Evolutionary conservation across 164 flowering plant species (phyloP).

Genomic region (Hamamelis virginiana): DNA sequence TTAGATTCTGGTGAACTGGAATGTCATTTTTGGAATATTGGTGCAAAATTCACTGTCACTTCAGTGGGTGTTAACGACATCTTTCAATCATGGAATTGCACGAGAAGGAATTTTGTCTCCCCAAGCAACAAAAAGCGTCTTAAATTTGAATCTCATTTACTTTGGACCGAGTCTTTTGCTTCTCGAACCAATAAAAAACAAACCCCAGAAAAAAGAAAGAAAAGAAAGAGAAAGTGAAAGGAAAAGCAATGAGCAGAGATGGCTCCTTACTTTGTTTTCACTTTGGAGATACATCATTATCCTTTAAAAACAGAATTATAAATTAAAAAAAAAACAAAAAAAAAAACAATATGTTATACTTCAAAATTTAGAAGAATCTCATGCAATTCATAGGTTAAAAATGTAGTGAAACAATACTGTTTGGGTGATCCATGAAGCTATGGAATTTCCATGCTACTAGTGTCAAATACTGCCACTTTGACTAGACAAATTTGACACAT

Average conservation of each 20-base stretch:
- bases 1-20: no score
- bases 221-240: slow-evolving; percentile 10
- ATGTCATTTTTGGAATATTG: no score
- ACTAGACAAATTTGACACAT: no score
- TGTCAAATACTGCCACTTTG: neutral
- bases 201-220: slow-evolving; percentile 5
- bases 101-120: slow-evolving; percentile 29
- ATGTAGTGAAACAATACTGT: neutral
- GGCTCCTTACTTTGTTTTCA: slow-evolving; percentile 12
- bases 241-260: slow-evolving; percentile 13
- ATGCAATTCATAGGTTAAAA: neutral
- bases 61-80: neutral
- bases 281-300: slow-evolving; percentile 9
- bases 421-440: neutral
- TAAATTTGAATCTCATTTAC: slow-evolving; percentile 26
- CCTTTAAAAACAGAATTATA: no score
- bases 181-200: slow-evolving; percentile 33
- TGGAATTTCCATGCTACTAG: neutral
- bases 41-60: no score
- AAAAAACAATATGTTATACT: no score
- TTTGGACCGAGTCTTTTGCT: slow-evolving; percentile 35
- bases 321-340: no score
- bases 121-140: slow-evolving; percentile 17
- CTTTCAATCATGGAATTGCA: slow-evolving; percentile 13
- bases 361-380: neutral